Conservation (phyloP, 495 filamentous ascomycete species). For the Aspergillus leporis region DNA sequence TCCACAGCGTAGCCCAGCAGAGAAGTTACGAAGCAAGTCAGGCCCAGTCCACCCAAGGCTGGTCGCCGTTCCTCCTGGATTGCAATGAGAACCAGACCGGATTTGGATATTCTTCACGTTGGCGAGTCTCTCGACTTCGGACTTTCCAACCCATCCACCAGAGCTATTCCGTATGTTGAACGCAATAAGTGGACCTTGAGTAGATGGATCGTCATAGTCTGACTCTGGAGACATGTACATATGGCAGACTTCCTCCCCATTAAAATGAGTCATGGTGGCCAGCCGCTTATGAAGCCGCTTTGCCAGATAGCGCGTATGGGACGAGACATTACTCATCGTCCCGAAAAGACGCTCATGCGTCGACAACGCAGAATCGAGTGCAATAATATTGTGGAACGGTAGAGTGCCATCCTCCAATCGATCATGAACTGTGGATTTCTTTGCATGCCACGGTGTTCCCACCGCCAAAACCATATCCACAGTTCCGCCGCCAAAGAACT, state of each 20-base stretch:
- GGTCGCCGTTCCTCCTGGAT: conserved; percentile 79
- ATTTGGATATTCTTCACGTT: conserved; percentile 76
- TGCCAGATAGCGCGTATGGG: conserved; percentile 71
- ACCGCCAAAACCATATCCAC: conserved; percentile 70
- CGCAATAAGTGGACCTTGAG: conserved; percentile 77
- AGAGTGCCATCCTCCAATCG: conserved; percentile 87
- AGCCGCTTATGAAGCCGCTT: conserved; percentile 60
- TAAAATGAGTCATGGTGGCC: conserved; percentile 60
- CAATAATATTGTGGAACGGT: conserved; percentile 85
- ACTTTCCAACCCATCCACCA: conserved; percentile 74
- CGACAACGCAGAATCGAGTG: conserved; percentile 70
- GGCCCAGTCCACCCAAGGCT: conserved; percentile 67
- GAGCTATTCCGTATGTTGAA: conserved; percentile 74
- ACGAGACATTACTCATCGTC: conserved; percentile 67
- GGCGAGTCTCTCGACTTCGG: conserved; percentile 83
- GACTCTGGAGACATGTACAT: conserved; percentile 56
- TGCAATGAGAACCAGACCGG: conserved; percentile 84
- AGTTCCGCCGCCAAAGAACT: conserved; percentile 94
- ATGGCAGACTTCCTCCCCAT: conserved; percentile 63
- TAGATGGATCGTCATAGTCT: conserved; percentile 41
- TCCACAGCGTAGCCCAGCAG: conserved; percentile 75
- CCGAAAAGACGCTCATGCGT: conserved; percentile 69
- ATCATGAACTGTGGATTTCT: conserved; percentile 75
- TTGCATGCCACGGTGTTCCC: conserved; percentile 62
- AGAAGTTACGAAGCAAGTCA: conserved; percentile 81